Base-by-base conservation (phyloP, 169 alveolate genomes). In the Cryptosporidium ubiquitum region DNA sequence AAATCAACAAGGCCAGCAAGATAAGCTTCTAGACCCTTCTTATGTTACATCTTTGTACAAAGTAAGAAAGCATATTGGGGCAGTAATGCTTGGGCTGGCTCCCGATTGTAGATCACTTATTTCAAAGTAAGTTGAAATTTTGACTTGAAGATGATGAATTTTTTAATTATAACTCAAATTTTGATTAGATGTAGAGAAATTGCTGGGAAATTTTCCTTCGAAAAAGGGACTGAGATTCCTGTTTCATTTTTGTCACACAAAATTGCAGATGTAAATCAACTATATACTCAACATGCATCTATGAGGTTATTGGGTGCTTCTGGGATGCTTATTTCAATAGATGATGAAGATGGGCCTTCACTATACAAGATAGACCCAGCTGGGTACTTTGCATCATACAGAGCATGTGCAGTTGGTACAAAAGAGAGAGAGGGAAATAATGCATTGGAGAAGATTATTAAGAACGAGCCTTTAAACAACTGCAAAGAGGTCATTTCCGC, bases 281-380 rank as follows among this genome's bases (percentile, higher is more conserved):
- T 97, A 29, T 97, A 94, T 92, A 97, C 99, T 39, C 99, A 97
- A 92, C 96, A 96, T 91, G 99, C 99, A 64, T 97, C 95, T 86
- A 95, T 96, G 99, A 94, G 99, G 49, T 95, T 97, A 44, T 39
- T 61, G 47, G 74, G 74, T 26, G 23, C 94, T 93, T 97, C 96
- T 58, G 98, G 98, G 42, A 93, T 97, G 58, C 70, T 97, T 33
- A 93, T 97, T 55, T 96, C 98, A 40, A 95, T 96, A 69, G 99
- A 97, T 86, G 99, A 97, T 71, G 99, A 97, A 74, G 93, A 75
- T 52, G 98, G 98, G 35, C 99, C 99, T 39, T 94, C 93, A 60
- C 91, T 97, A 14, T 97, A 91, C 92, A 96, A 97, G 86, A 95
- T 97, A 57, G 99, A 97, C 84, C 99, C 99, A 29, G 97, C 99